A percentile compares a stretch with the other conserved stretches of the same genome.
phyloP scores from a whole-genome alignment of 2,329 filamentous ascomycete species.

The Fusarium algeriense region DNA sequence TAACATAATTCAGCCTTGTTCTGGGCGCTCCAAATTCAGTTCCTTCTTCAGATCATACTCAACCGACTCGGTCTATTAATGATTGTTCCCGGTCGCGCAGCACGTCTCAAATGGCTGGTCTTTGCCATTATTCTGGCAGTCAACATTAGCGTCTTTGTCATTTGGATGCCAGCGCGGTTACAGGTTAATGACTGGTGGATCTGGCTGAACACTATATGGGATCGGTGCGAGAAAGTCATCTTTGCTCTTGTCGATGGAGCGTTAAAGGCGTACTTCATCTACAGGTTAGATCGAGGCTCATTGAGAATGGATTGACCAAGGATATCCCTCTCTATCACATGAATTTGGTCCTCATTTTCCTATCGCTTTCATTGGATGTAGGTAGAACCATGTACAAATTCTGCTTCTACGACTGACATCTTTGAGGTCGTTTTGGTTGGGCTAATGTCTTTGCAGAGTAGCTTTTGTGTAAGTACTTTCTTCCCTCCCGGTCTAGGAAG shows the following conservation, averaged over 20 bases:
- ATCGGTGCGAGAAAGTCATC: constrained; percentile 64
- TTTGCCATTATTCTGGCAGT: constrained; percentile 60
- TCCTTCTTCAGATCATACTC: constrained; percentile 66
- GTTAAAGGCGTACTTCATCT: constrained; percentile 65
- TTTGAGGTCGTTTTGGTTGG: constrained; percentile 41
- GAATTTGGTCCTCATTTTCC: constrained; percentile 45
- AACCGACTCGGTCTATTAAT: constrained; percentile 64
- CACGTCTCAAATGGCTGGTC: constrained; percentile 58
- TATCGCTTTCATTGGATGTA: constrained; percentile 47
- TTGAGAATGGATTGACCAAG: constrained; percentile 61
- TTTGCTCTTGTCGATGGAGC: constrained; percentile 62
- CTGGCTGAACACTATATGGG: constrained; percentile 63
- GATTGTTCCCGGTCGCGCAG: constrained; percentile 52
- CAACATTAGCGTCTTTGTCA: constrained; percentile 65
- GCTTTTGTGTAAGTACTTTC: neutral
- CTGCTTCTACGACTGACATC: neutral
- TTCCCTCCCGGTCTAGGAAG: too few relatives aligned
- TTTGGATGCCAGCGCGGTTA: constrained; percentile 66
- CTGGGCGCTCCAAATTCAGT: constrained; percentile 61
- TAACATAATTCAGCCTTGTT: constrained; percentile 20
- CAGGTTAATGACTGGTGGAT: constrained; percentile 57
- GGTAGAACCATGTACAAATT: rapidly evolving
- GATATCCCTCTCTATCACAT: constrained; percentile 59
- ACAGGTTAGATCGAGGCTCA: constrained; percentile 58
- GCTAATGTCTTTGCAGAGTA: constrained; percentile 47